A percentile compares a stretch with the other conserved stretches of the same genome.
Conservation (phyloP, 2,329 filamentous ascomycete genomes). For the Ophiosphaerella narmari region DNA sequence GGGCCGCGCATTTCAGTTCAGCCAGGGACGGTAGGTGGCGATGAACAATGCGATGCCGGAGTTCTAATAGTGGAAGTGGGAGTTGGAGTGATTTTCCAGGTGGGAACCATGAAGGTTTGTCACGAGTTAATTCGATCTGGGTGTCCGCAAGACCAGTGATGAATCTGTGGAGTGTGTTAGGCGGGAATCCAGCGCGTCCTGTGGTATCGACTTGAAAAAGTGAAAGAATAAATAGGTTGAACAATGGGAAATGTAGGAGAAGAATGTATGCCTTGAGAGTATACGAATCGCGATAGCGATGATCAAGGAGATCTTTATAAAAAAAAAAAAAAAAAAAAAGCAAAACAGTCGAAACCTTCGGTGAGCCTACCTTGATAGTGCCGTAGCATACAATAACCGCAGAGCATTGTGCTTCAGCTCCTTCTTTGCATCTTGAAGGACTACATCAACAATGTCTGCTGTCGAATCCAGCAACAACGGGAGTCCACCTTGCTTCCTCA, state of each 20-base stretch:
- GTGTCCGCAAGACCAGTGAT: constrained; percentile 80
- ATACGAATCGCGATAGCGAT: too few species aligned
- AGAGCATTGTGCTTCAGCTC: constrained; percentile 62
- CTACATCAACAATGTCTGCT: constrained; percentile 70
- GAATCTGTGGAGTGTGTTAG: constrained; percentile 59
- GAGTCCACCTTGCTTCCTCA: constrained; percentile 47
- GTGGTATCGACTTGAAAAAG: too few species aligned
- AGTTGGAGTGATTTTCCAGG: constrained; percentile 27
- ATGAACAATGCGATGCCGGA: constrained; percentile 88
- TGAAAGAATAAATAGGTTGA: too few species aligned
- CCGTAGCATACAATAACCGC: constrained; percentile 72
- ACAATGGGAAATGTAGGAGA: too few species aligned
- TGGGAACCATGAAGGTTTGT: constrained; percentile 32
- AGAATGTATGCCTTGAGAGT: too few species aligned
- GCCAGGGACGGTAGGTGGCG: constrained; percentile 79
- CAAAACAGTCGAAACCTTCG: not conserved
- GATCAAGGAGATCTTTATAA: not conserved
- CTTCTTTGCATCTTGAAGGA: constrained; percentile 64
- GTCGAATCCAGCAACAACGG: constrained; percentile 82
- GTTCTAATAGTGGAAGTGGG: constrained; percentile 79
- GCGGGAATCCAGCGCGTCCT: too few species aligned
- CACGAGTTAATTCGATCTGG: constrained; percentile 44
- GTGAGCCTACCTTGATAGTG: constrained; percentile 67
- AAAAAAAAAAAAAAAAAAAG: constrained; percentile 1
- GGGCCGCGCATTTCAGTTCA: constrained; percentile 71